phyloP scores from a whole-genome alignment of 2,329 filamentous ascomycete species.

The Colletotrichum echinochloae region DNA sequence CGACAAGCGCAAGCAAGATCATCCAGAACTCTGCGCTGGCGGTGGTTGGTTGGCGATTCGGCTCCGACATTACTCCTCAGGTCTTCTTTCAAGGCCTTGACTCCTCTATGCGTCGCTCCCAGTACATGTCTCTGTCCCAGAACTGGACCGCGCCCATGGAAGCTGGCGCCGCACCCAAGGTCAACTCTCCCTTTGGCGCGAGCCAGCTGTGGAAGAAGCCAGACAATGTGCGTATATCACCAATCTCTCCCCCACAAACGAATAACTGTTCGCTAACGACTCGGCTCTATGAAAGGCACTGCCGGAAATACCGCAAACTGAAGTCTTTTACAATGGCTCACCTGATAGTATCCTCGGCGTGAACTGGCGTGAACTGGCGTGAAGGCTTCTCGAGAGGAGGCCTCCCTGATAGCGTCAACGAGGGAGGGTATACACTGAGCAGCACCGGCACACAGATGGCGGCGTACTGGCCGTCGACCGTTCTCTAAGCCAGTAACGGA shows the following conservation, averaged over 20 bases:
- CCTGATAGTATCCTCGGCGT: slow-evolving; percentile 12
- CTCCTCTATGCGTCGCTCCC: slow-evolving; percentile 6
- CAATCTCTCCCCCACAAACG: not conserved
- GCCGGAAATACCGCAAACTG: slow-evolving; percentile 19
- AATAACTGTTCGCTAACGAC: not conserved
- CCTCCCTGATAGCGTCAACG: slow-evolving; percentile 17
- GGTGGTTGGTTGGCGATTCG: slow-evolving; percentile 28
- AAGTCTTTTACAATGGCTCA: slow-evolving; percentile 29
- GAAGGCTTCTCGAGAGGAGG: slow-evolving; percentile 20
- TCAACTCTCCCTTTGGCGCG: slow-evolving; percentile 25
- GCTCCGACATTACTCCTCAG: slow-evolving; percentile 23
- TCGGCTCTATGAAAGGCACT: slow-evolving; percentile 1
- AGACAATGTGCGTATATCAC: not conserved
- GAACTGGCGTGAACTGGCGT: slow-evolving; percentile 36
- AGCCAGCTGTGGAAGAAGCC: slow-evolving; percentile 13
- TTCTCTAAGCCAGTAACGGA: slow-evolving; percentile 24
- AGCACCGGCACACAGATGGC: slow-evolving; percentile 21
- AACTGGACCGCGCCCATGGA: slow-evolving; percentile 26
- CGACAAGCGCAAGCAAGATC: slow-evolving; percentile 27
- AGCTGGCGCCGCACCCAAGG: slow-evolving; percentile 25
- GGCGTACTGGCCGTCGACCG: slow-evolving; percentile 27
- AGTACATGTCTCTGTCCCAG: slow-evolving; percentile 24
- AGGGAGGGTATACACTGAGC: not conserved
- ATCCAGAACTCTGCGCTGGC: slow-evolving; percentile 28
- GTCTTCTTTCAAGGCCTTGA: slow-evolving; percentile 33